Evolutionary conservation across 1,284 basidiomycete genomes (phyloP), one percentile per base, ranked within the genome.

Genomic region (Inonotus hispidus): DNA sequence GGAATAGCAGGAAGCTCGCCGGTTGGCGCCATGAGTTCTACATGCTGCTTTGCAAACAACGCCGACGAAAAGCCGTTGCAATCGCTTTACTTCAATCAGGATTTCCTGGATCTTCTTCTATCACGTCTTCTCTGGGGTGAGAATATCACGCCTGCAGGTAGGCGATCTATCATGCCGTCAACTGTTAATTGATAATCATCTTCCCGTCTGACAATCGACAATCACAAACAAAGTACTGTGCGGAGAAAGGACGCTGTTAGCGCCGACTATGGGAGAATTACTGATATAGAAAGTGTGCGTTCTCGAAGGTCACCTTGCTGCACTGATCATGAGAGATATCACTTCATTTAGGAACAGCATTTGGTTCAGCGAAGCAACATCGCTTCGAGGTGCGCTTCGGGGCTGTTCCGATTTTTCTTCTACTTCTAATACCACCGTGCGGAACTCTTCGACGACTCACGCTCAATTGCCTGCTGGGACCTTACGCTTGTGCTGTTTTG

Each of bases 211-310:
- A 32, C 25, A n/a, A n/a, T n/a, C n/a, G n/a, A n/a, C n/a, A 19
- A 46, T 45, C 55, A 45, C 7, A 10, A 46, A 11, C 41, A 50
- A n/a, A 23, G 29, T 27, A 11, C 4, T 21, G 41, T 43, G 43
- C 57, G 57, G 57, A 58, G 47, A 50, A 38, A 58, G 41, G 46
- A 25, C 14, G 57, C 32, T 58, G 32, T 58, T 58, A 58, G 57
- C 47, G 23, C 57, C 57, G 57, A 46, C 19, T 58, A 50, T 50
- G 19, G 38, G 45, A 50, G 46, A 41, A 27, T 35, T 45, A 23
- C n/a, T 32, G 43, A 29, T 37, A 38, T 25, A 25, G 32, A 58
- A 49, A 21, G 19, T 11, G 19, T 25, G 45, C 2, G 16, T 37
- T 37, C 32, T 3, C n/a, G 37, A 38, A 47, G 29, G 37, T 29